Percentiles rank a stretch among this genome's conserved stretches.
phyloP scores from a whole-genome alignment of 2,329 filamentous ascomycete genomes.

The Trichoderma cornu-damae region DNA sequence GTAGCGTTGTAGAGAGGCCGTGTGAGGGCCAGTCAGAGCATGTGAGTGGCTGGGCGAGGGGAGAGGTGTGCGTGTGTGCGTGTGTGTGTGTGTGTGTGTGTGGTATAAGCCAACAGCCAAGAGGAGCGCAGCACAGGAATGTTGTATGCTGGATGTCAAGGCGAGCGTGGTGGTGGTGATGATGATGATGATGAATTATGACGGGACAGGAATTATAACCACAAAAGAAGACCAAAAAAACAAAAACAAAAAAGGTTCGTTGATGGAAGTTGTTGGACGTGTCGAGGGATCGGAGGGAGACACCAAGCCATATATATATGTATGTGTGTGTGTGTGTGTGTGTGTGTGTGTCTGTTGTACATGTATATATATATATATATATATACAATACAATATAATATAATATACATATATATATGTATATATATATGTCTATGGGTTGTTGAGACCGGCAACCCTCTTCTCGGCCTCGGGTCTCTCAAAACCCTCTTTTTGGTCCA shows the following conservation, averaged over 20 bases:
- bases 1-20: neutral
- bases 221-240: no score
- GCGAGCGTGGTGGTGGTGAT: neutral
- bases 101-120: slow-evolving; percentile 14
- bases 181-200: neutral
- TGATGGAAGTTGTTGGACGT: no score
- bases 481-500: neutral
- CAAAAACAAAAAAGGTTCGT: no score
- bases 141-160: neutral
- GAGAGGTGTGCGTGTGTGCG: neutral
- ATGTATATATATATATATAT: no score
- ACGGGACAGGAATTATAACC: neutral
- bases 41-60: neutral
- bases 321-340: no score
- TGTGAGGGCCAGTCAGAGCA: neutral
- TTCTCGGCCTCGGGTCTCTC: neutral
- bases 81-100: neutral
- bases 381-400: no score
- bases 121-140: slow-evolving; percentile 2
- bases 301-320: no score
- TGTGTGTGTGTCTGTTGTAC: no score
- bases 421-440: no score
- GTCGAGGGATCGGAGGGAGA: no score
- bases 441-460: neutral
- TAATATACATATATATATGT: no score